A percentile compares a stretch with the other conserved stretches of the same genome.
Evolutionary conservation across 73 alveolate species (phyloP).

Genomic region (Paramecium caudatum): DNA sequence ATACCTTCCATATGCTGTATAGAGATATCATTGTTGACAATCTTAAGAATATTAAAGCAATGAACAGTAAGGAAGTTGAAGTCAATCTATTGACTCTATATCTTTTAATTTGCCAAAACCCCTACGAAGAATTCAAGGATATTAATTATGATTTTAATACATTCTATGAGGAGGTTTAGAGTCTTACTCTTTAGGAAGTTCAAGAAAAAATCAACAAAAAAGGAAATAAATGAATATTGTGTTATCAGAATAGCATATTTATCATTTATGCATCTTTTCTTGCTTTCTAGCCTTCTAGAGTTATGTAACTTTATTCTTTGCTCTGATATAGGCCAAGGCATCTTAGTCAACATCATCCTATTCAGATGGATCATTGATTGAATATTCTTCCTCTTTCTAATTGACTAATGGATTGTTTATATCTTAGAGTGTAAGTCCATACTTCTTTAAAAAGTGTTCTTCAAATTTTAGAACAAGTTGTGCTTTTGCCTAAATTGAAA

Average conservation of each 20-base stretch:
- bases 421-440: slow-evolving; percentile 78
- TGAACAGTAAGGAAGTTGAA: slow-evolving; percentile 52
- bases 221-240: slow-evolving; percentile 6
- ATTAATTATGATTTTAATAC: slow-evolving; percentile 70
- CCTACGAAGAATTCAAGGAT: slow-evolving; percentile 74
- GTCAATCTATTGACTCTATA: slow-evolving; percentile 31
- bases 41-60: slow-evolving; percentile 51
- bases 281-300: slow-evolving; percentile 71
- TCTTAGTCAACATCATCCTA: slow-evolving; percentile 96
- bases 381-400: slow-evolving; percentile 73
- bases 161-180: slow-evolving; percentile 74
- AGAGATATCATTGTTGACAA: slow-evolving; percentile 71
- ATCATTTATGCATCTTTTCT: slow-evolving; percentile 75
- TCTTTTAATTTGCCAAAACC: slow-evolving; percentile 70
- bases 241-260: slow-evolving; percentile 23
- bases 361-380: slow-evolving; percentile 82
- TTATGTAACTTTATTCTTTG: slow-evolving; percentile 86
- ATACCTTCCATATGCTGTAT: slow-evolving; percentile 57
- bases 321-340: slow-evolving; percentile 96
- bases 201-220: slow-evolving; percentile 50
- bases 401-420: slow-evolving; percentile 71
- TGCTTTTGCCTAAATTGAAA: slow-evolving; percentile 70
- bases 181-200: slow-evolving; percentile 45
- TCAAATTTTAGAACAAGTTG: slow-evolving; percentile 83
- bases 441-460: slow-evolving; percentile 85